phyloP scores from a whole-genome alignment of 1,139 yeast genomes.

The Sugiyamaella sp. region DNA sequence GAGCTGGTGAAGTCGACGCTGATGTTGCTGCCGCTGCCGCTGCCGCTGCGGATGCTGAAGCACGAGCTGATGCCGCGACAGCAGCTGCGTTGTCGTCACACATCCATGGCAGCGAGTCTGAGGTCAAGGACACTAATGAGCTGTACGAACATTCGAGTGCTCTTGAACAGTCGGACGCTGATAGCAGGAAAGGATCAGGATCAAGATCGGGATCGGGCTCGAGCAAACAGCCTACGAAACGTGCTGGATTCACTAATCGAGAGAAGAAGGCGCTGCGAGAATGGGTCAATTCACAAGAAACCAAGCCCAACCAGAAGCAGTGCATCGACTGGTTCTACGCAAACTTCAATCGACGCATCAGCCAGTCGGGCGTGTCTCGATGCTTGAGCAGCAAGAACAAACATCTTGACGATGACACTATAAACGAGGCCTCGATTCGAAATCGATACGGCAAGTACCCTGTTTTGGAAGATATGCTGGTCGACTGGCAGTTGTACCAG shows the following conservation, averaged over 20 bases:
- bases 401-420: slow-evolving; percentile 19
- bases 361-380: slow-evolving; percentile 24
- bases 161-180: too few species aligned
- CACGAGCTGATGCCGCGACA: neutral
- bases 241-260: slow-evolving; percentile 23
- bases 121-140: too few species aligned
- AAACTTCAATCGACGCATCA: slow-evolving; percentile 19
- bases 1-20: neutral
- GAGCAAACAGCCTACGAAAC: neutral
- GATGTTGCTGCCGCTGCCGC: neutral
- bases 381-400: slow-evolving; percentile 21
- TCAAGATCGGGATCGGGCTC: too few species aligned
- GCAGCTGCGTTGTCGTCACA: neutral
- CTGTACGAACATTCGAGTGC: too few species aligned
- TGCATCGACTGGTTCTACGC: slow-evolving; percentile 24
- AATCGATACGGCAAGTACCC: slow-evolving; percentile 24
- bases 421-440: slow-evolving; percentile 19
- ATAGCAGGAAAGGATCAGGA: too few species aligned
- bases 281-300: slow-evolving; percentile 22
- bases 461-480: slow-evolving; percentile 21
- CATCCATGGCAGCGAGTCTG: neutral
- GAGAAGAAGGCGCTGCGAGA: slow-evolving; percentile 23
- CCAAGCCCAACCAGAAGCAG: slow-evolving; percentile 21
- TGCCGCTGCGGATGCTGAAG: neutral
- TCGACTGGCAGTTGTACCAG: slow-evolving; percentile 23